A percentile compares a stretch with the other conserved stretches of the same genome.
Evolutionary conservation across 2,329 filamentous ascomycete genomes (phyloP).

Genomic region (Stemphylium vesicarium): DNA sequence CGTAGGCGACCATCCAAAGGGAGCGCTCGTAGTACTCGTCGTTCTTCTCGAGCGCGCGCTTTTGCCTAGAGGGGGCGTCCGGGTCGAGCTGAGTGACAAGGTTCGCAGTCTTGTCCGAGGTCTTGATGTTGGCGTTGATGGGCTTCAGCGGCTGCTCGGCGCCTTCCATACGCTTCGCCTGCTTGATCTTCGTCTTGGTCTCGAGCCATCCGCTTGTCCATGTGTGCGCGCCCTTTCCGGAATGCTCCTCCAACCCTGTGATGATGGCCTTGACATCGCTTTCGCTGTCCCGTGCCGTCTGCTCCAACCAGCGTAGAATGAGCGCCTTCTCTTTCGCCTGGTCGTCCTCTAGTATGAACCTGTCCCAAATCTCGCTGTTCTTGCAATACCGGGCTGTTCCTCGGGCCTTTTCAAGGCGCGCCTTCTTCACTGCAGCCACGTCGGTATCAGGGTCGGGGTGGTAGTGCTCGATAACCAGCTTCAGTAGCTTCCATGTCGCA

Average conservation of each 20-base stretch:
- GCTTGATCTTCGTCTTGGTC: constrained; percentile 87
- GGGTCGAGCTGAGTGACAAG: constrained; percentile 90
- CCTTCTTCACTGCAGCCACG: constrained; percentile 39
- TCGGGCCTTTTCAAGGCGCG: constrained; percentile 40
- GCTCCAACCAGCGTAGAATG: constrained; percentile 85
- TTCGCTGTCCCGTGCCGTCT: constrained; percentile 70
- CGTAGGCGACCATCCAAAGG: constrained; percentile 93
- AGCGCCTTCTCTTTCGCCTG: constrained; percentile 78
- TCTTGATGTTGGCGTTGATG: constrained; percentile 56
- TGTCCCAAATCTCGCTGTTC: constrained; percentile 70
- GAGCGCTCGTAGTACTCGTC: constrained; percentile 89
- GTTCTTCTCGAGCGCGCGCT: constrained; percentile 75
- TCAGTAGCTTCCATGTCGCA: constrained; percentile 88
- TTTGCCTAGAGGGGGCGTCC: constrained; percentile 83
- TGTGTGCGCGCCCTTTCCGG: constrained; percentile 68
- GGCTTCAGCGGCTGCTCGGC: constrained; percentile 34
- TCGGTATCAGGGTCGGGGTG: constrained; percentile 50
- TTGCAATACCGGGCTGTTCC: constrained; percentile 59
- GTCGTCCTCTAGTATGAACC: constrained; percentile 76
- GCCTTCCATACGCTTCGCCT: constrained; percentile 76
- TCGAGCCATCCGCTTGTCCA: constrained; percentile 92
- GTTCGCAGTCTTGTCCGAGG: constrained; percentile 58
- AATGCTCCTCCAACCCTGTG: constrained; percentile 71
- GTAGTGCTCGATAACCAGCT: constrained; percentile 75
- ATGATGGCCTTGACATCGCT: constrained; percentile 78